Evolutionary conservation across 495 filamentous ascomycete genomes (phyloP).

Genomic region (Penicillium argentinense): DNA sequence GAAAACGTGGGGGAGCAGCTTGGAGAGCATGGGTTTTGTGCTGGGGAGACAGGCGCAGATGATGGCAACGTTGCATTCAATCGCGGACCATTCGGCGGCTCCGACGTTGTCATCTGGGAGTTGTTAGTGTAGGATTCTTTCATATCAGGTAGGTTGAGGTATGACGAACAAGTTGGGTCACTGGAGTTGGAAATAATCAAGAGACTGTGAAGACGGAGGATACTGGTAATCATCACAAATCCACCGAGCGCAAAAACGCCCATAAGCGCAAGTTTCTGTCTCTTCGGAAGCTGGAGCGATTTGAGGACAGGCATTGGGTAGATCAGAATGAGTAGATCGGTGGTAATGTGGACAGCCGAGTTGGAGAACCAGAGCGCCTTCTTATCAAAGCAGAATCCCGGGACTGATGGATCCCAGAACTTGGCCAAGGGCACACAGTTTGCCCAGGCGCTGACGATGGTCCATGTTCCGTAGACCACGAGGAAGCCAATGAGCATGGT

Average conservation of each 20-base stretch:
- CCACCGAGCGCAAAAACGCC: slow-evolving; percentile 47
- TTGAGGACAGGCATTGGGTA: slow-evolving; percentile 50
- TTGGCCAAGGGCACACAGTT: slow-evolving; percentile 37
- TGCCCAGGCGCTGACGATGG: slow-evolving; percentile 34
- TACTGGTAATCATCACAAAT: slow-evolving; percentile 54
- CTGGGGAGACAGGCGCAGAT: slow-evolving; percentile 59
- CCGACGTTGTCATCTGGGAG: slow-evolving; percentile 49
- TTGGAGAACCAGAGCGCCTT: slow-evolving; percentile 40
- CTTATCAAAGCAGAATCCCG: slow-evolving; percentile 36
- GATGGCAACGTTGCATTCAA: slow-evolving; percentile 58
- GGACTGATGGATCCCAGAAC: slow-evolving; percentile 32
- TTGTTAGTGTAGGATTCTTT: slow-evolving; percentile 1
- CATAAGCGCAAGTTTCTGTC: slow-evolving; percentile 47
- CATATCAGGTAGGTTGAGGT: not conserved
- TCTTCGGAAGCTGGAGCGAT: slow-evolving; percentile 41
- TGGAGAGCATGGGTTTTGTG: slow-evolving; percentile 49
- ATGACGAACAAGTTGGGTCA: slow-evolving; percentile 47
- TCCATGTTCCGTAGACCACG: slow-evolving; percentile 39
- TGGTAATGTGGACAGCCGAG: slow-evolving; percentile 43
- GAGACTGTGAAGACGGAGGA: slow-evolving; percentile 53
- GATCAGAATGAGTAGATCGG: slow-evolving; percentile 48
- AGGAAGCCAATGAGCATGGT: slow-evolving; percentile 30
- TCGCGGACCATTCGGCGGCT: slow-evolving; percentile 55
- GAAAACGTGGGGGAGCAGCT: slow-evolving; percentile 36
- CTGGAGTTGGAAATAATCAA: slow-evolving; percentile 37